Evolutionary conservation across 495 filamentous ascomycete genomes (phyloP), one percentile per base, ranked within the genome.

Genomic region (Aspergillus coremiiformis): DNA sequence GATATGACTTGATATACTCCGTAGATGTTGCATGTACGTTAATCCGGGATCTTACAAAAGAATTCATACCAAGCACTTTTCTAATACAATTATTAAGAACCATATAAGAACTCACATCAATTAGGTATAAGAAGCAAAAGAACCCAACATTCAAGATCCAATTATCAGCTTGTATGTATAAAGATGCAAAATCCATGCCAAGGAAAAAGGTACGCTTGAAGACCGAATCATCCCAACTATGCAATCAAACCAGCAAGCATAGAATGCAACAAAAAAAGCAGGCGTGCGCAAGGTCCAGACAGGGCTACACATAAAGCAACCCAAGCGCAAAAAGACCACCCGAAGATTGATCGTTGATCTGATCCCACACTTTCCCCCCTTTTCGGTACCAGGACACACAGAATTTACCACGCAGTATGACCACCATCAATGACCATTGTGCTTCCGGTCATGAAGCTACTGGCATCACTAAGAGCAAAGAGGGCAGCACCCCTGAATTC

Each of bases 381-480:
- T 51, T 1, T 41, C 21, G 10, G 22, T 29, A 21, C 20, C 19
- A 27, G 29, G 0, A n/a, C 39, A 33, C 26, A 20, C 5, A n/a
- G 43, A 17, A 1, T 19, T 64, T 62, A 77, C 75, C 75, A 78
- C n/a, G 75, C 75, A 35, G 79, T 83, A 59, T 84, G 80, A 2
- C 82, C 82, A 35, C 82, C 82, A 56, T 84, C 82, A 49, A 84
- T 78, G 9, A 82, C 59, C 45, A 85, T 50, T 39, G 81, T 78
- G 15, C 67, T 77, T 0, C 83, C 84, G 0, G 83, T 86, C 84
- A 88, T 88, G 58, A 85, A 88, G 46, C 79, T 82, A 54, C 78
- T 83, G 12, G 83, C 84, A 62, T 81, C 76, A 53, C 81, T 84
- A 15, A 86, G 64, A 56, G 84, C 65, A 55, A 81, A 82, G 27